Conservation (phyloP, 164 flowering plant genomes). For the Aristolochia contorta region DNA sequence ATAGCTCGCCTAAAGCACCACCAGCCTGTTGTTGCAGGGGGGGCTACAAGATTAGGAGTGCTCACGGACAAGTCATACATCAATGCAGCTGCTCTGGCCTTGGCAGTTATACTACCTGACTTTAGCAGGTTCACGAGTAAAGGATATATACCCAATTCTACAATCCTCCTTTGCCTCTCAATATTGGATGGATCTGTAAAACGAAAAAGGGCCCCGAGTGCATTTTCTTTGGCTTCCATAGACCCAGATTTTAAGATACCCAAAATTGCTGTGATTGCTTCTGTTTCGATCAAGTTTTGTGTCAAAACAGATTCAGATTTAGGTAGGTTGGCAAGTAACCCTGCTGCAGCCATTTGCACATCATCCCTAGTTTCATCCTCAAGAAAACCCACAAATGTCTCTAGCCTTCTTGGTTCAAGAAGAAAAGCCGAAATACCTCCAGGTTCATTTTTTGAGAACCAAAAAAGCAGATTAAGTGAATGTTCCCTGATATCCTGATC, state of each 20-base stretch:
- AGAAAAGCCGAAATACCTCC: constrained; percentile 52
- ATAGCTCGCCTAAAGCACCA: constrained; percentile 25
- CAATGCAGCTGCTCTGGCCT: constrained; percentile 55
- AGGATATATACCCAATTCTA: constrained; percentile 39
- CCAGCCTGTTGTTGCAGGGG: constrained; percentile 10
- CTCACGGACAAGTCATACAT: constrained; percentile 37
- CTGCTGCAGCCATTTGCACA: constrained; percentile 55
- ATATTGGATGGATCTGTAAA: neutral
- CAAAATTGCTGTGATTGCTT: constrained; percentile 15
- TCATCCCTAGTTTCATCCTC: constrained; percentile 32
- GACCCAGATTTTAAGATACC: constrained; percentile 5
- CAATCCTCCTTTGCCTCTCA: constrained; percentile 32
- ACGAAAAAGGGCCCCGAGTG: constrained; percentile 1
- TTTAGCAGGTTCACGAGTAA: constrained; percentile 36
- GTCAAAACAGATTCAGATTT: constrained; percentile 34
- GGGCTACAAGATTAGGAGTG: constrained; percentile 26
- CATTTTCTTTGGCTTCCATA: neutral
- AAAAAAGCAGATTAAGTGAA: constrained; percentile 42
- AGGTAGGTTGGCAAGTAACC: constrained; percentile 56
- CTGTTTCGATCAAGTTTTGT: constrained; percentile 32
- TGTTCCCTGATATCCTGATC: constrained; percentile 42
- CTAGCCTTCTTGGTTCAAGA: constrained; percentile 40
- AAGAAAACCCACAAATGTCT: constrained; percentile 44
- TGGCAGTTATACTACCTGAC: constrained; percentile 32
- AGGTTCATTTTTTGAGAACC: constrained; percentile 49